Evolutionary conservation across 176 grass and related monocot genomes (phyloP), one percentile per base, ranked within the genome.

Genomic region (Pharus latifolius): DNA sequence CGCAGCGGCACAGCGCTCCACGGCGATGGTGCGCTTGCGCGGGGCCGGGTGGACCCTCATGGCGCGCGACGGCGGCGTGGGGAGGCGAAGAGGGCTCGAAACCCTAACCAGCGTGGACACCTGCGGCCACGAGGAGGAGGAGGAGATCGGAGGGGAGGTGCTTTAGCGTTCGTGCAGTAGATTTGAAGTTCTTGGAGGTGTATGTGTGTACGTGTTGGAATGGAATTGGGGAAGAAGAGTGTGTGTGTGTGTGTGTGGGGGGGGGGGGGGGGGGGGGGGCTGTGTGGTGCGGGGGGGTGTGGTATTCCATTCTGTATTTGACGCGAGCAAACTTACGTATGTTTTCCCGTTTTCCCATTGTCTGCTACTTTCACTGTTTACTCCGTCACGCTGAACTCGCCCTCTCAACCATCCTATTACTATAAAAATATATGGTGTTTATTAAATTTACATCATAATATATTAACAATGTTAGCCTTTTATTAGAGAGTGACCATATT

Each of bases 11-110:
- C 76, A 75, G 38, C 70, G 76, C 77, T 85, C 77, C 77, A 80
- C 77, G 38, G 83, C 71, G 83, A 85, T 80, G 70, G 83, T 76
- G 77, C 83, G 83, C 77, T 85, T 85, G 76, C 83, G 64, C 71
- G 83, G 83, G 13, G 83, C 83, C 77, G 83, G 83, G 77, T 85
- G 77, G 14, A 85, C 83, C 83, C 77, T 85, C 83, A 85, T 85
- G 83, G 24, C 70, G 17, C 4, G 25, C 18, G 1, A 56, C 65
- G n/a, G 60, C 28, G 50, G 4, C 42, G 33, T 47, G 50, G 63
- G 67, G 33, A 29, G 13, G 50, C 0, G 65, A 10, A 11, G 31
- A 76, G 41, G 29, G 1, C 18, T 46, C 8, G 63, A 44, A 70
- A 13, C 7, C 45, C 72, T 35, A 62, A 63, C 56, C 44, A 38